A percentile compares a stretch with the other conserved stretches of the same genome.
phyloP scores from a whole-genome alignment of 2,329 filamentous ascomycete genomes.

The Cladobotryum protrusum region DNA sequence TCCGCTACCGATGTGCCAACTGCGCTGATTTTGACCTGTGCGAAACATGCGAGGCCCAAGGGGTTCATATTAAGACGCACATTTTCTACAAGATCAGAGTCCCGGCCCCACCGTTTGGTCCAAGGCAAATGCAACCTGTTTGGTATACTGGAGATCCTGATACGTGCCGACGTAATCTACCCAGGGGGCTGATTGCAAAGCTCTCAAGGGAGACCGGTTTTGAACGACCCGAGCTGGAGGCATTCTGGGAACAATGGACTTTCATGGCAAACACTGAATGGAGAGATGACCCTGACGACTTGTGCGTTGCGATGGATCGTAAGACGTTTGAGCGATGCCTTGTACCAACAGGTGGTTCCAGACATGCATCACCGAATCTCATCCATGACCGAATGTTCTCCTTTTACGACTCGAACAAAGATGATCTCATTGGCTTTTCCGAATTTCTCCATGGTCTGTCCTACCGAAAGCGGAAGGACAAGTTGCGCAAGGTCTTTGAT shows the following conservation, averaged over 20 bases:
- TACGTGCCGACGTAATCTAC: slow-evolving; percentile 60
- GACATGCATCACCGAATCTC: slow-evolving; percentile 74
- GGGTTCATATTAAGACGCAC: slow-evolving; percentile 79
- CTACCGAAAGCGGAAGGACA: slow-evolving; percentile 60
- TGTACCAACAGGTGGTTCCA: slow-evolving; percentile 74
- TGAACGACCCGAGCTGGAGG: slow-evolving; percentile 82
- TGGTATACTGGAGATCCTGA: slow-evolving; percentile 88
- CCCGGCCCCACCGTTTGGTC: slow-evolving; percentile 77
- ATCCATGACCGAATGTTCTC: slow-evolving; percentile 96
- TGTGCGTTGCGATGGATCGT: slow-evolving; percentile 80
- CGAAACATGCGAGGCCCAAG: slow-evolving; percentile 79
- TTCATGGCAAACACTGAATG: slow-evolving; percentile 86
- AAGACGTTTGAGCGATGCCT: slow-evolving; percentile 90
- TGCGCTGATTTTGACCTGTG: slow-evolving; percentile 95
- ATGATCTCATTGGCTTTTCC: slow-evolving; percentile 84
- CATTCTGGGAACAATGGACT: slow-evolving; percentile 94
- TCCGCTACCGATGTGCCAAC: slow-evolving; percentile 91
- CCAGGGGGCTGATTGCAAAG: slow-evolving; percentile 59
- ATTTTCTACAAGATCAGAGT: slow-evolving; percentile 95
- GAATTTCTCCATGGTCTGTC: slow-evolving; percentile 85
- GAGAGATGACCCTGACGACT: slow-evolving; percentile 69
- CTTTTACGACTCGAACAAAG: slow-evolving; percentile 88
- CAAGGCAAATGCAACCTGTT: slow-evolving; percentile 71
- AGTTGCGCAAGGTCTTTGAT: slow-evolving; percentile 69
- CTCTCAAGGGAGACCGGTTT: slow-evolving; percentile 68